phyloP scores from a whole-genome alignment of 75 land plant species.

The Picea sitchensis region DNA sequence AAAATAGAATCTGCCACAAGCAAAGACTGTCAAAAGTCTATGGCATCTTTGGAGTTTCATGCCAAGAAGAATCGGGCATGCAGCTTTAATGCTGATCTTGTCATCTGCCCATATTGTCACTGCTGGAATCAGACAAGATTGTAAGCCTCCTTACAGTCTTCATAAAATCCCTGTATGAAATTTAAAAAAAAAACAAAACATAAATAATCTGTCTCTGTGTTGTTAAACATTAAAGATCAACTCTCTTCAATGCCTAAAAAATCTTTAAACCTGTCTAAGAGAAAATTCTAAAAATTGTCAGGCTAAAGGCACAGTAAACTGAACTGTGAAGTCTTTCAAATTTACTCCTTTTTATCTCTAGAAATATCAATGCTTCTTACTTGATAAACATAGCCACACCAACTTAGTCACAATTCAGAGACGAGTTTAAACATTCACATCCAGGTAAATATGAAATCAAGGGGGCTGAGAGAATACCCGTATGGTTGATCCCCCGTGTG shows the following conservation, averaged over 20 bases:
- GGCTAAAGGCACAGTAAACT: not conserved
- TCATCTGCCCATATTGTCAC: constrained; percentile 31
- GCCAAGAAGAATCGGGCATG: too few relatives aligned
- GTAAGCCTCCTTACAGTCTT: constrained; percentile 47
- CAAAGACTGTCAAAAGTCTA: too few relatives aligned
- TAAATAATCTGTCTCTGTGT: not conserved
- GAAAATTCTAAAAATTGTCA: not conserved
- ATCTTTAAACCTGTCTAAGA: not conserved
- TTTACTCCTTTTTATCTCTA: not conserved
- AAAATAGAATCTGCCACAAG: too few relatives aligned
- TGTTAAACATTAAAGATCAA: not conserved
- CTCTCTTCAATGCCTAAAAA: not conserved
- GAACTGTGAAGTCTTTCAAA: not conserved
- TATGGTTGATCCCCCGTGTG: constrained; percentile 49
- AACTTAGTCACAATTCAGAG: not conserved
- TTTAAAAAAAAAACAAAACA: not conserved
- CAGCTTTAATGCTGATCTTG: not conserved
- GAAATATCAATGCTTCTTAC: not conserved
- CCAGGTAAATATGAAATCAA: not conserved
- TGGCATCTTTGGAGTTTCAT: too few relatives aligned
- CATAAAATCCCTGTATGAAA: constrained; percentile 44
- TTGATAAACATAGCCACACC: too few relatives aligned
- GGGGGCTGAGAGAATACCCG: constrained; percentile 21
- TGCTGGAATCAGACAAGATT: constrained; percentile 32
- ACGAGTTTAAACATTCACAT: not conserved